These are phyloP conservation scores for Termitomyces sp. DNA, from an alignment of 768 basidiomycete species.

Conservation along the genomic window DNA sequence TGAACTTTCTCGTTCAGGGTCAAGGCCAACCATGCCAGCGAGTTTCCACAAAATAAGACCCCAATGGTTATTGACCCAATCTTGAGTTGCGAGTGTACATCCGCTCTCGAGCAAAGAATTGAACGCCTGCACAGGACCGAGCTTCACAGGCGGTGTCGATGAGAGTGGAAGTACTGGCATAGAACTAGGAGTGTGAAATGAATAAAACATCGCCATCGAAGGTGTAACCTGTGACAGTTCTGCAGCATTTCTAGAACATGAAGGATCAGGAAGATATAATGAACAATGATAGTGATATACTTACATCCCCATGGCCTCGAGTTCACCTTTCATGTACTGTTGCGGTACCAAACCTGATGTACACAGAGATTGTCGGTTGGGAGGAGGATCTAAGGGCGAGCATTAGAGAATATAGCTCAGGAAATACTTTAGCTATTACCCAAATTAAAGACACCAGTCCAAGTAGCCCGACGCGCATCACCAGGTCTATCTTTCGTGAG, in stretches of 20 bases:
- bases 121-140: slow-evolving; percentile 56
- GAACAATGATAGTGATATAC: slow-evolving; percentile 17
- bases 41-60: slow-evolving; percentile 90
- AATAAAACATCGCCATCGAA: slow-evolving; percentile 52
- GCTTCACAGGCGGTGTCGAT: slow-evolving; percentile 19
- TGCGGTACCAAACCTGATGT: slow-evolving; percentile 54
- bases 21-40: slow-evolving; percentile 75
- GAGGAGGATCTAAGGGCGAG: slow-evolving; percentile 25
- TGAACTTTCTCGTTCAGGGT: slow-evolving; percentile 56
- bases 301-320: slow-evolving; percentile 53
- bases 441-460: slow-evolving; percentile 38
- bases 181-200: slow-evolving; percentile 45
- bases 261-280: slow-evolving; percentile 2
- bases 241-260: slow-evolving; percentile 37
- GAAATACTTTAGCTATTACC: slow-evolving; percentile 28
- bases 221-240: slow-evolving; percentile 57
- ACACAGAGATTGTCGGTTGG: slow-evolving; percentile 40
- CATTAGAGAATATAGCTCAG: not conserved
- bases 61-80: slow-evolving; percentile 96
- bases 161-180: slow-evolving; percentile 20
- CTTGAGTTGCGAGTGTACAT: slow-evolving; percentile 63
- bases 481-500: slow-evolving; percentile 15
- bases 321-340: slow-evolving; percentile 36
- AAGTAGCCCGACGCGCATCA: not conserved
- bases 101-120: slow-evolving; percentile 52